phyloP scores from a whole-genome alignment of 2,329 filamentous ascomycete species.

The Pseudocercospora eumusae region DNA sequence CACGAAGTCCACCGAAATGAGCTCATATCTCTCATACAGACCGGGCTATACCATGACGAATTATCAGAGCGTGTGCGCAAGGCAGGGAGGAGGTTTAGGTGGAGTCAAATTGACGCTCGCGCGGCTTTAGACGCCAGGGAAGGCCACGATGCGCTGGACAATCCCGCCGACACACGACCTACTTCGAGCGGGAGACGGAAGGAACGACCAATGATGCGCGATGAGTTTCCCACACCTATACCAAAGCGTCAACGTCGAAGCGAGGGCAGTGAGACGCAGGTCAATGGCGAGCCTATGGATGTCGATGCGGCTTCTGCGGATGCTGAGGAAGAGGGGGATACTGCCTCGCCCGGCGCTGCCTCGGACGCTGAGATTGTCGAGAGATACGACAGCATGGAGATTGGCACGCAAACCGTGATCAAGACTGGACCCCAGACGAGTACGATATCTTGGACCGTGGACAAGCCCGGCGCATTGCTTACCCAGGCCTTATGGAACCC shows the following conservation, averaged over 20 bases:
- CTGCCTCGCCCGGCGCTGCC: constrained; percentile 30
- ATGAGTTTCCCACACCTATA: constrained; percentile 39
- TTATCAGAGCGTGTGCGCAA: constrained; percentile 32
- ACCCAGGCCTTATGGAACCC: constrained; percentile 39
- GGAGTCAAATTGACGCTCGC: constrained; percentile 30
- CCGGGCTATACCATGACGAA: constrained; percentile 57
- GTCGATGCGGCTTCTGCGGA: constrained; percentile 40
- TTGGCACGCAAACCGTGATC: constrained; percentile 40
- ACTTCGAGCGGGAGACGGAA: constrained; percentile 24
- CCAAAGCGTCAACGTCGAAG: constrained; percentile 39
- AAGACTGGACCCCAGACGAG: constrained; percentile 38
- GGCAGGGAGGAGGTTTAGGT: constrained; percentile 32
- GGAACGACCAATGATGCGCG: constrained; percentile 22
- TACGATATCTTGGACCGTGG: constrained; percentile 40
- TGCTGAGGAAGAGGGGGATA: constrained; percentile 34
- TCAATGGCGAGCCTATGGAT: constrained; percentile 52
- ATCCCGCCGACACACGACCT: constrained; percentile 21
- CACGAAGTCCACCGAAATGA: constrained; percentile 60
- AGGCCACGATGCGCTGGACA: constrained; percentile 15
- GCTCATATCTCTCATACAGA: constrained; percentile 63
- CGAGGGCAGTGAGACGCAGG: constrained; percentile 37
- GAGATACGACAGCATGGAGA: constrained; percentile 39
- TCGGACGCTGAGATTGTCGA: constrained; percentile 35
- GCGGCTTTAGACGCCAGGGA: constrained; percentile 27
- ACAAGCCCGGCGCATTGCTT: constrained; percentile 36